phyloP scores from a whole-genome alignment of 768 basidiomycete genomes.

The Kwoniella sp. region DNA sequence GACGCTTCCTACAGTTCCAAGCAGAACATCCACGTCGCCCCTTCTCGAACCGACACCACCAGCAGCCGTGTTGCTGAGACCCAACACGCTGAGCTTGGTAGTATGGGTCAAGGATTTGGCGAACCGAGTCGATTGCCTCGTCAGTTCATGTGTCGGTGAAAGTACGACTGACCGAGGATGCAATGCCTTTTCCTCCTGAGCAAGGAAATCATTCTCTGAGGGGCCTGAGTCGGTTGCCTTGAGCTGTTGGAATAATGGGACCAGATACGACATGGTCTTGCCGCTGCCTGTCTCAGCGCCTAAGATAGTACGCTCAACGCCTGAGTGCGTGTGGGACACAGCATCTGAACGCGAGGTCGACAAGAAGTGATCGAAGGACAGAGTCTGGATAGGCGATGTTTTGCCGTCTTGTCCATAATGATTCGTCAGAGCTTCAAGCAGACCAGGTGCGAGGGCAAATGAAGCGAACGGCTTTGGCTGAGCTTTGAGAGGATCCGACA shows the following conservation, averaged over 20 bases:
- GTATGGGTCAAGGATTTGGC: constrained; percentile 75
- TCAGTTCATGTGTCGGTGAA: constrained; percentile 85
- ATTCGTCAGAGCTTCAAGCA: constrained; percentile 64
- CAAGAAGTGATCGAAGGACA: constrained; percentile 24
- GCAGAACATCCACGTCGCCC: constrained; percentile 56
- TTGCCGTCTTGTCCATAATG: constrained; percentile 63
- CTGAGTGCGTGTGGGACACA: neutral
- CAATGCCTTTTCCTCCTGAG: constrained; percentile 44
- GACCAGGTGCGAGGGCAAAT: constrained; percentile 69
- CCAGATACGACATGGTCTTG: constrained; percentile 85
- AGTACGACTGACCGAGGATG: constrained; percentile 78
- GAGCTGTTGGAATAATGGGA: constrained; percentile 77
- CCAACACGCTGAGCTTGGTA: constrained; percentile 73
- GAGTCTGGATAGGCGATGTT: constrained; percentile 68
- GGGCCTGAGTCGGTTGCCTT: constrained; percentile 64
- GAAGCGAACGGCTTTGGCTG: constrained; percentile 61
- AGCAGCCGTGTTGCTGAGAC: constrained; percentile 56
- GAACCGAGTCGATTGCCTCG: constrained; percentile 73
- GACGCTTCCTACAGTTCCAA: constrained; percentile 63
- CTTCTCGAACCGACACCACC: constrained; percentile 29
- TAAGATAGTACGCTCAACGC: constrained; percentile 60
- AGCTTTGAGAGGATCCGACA: constrained; percentile 9
- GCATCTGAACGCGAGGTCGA: neutral
- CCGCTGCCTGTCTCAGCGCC: constrained; percentile 90
- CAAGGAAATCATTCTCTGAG: neutral